Base-by-base conservation (phyloP, 768 basidiomycete genomes). In the Naganishia onofrii region DNA sequence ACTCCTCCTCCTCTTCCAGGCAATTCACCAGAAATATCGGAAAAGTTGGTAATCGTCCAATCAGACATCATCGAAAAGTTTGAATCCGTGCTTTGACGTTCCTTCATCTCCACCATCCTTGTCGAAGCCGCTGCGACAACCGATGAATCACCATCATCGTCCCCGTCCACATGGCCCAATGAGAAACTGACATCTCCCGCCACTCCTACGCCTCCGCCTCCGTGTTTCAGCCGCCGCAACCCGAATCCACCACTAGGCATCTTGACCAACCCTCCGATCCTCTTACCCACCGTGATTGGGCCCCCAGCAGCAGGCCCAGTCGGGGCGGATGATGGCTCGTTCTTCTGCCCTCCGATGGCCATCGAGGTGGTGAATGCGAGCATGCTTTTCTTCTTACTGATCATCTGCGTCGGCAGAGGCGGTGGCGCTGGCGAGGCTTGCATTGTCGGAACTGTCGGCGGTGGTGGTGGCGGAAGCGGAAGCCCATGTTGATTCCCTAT, bases 51-150 rank as follows among this genome's bases (percentile, higher is more conserved):
- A 29, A 69, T 21, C 7, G 68, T 69, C 68, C 68, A 69, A 46
- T 69, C 68, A 15, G 68, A 69, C 44, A 69, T 69, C 23, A 63
- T 36, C 19, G 60, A 63, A 8, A 29, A 44, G 4, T 63, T 42
- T 5, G 60, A 63, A 44, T 63, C 60, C 60, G 42, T 63, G 60
- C 60, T 63, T 19, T 42, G 38, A 1, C 60, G 60, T n/a, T 51
- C 48, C 48, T 12, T 3, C 19, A 7, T 7, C 7, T 4, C 46
- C 13, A 21, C 15, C 48, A 26, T 51, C 34, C 4, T 5, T 12
- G 34, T 36, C 34, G 12, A 36, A 46, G 44, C 8, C 44, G 21
- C n/a, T n/a, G n/a, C 44, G 17, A 15, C 13, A 17, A 21, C 13
- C 48, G 48, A 51, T 36, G 34, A 36, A 51, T 51, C 48, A 42